Evolutionary conservation across 192 early-diverging fungal species (phyloP), one percentile per base, ranked within the genome.

Genomic region (Linnemannia elongata): DNA sequence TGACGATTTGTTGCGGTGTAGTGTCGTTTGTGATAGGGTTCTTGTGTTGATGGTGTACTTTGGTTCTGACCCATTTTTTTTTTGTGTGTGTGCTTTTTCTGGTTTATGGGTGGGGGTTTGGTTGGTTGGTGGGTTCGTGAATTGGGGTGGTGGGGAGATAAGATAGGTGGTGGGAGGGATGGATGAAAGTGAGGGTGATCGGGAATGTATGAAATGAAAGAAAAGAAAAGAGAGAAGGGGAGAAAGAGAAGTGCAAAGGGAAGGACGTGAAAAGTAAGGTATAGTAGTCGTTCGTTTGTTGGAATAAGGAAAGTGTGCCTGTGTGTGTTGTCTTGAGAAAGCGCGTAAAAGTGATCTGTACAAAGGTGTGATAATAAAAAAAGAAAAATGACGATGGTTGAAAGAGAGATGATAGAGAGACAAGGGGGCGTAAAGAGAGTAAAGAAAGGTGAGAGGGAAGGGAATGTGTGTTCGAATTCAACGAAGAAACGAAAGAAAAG

Each of bases 51-150:
- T 7, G 60, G 10, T 44, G 44, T 41, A 68, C 83, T 85, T 33
- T 79, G 77, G 74, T 79, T 85, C 42, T 85, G 83, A 27, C 83
- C 83, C 83, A 85, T 85, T 45, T 66, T 66, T 52, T n/a, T n/a
- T n/a, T n/a, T n/a, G n/a, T n/a, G n/a, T n/a, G 17, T 4, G 15
- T 52, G 35, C 45, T 69, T 49, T 30, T n/a, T n/a, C n/a, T n/a
- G n/a, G 41, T 24, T 30, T 42, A 27, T 66, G 22, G 36, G 8
- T 24, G 60, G 18, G 18, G 42, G 33, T 74, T n/a, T n/a, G n/a
- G n/a, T n/a, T n/a, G n/a, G n/a, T n/a, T n/a, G n/a, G n/a, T n/a
- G 15, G 39, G 35, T 27, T 69, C 24, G 33, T 72, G 42, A 38
- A 22, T 41, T n/a, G 52, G 52, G 3, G 36, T 35, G 54, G 33